Evolutionary conservation across 148 eudicot genomes (phyloP).

Genomic region (Hydrangea macrophylla): DNA sequence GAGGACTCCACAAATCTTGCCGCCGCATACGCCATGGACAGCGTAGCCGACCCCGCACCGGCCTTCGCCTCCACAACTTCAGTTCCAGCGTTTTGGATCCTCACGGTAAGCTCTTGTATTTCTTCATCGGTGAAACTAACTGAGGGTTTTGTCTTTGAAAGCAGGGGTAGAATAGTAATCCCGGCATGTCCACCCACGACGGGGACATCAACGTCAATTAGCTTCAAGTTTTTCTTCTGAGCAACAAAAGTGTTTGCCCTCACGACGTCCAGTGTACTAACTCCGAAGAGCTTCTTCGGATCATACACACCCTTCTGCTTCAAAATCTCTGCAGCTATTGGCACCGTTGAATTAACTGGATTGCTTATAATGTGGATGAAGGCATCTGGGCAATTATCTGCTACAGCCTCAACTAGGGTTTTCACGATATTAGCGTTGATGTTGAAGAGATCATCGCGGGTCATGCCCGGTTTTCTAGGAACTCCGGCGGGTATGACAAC

Average conservation of each 20-base stretch:
- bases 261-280: conserved; percentile 84
- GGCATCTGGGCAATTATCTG: conserved; percentile 83
- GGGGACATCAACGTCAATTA: conserved; percentile 86
- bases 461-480: conserved; percentile 93
- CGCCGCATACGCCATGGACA: conserved; percentile 96
- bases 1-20: conserved; percentile 93
- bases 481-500: conserved; percentile 96
- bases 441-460: conserved; percentile 88
- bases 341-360: conserved; percentile 90
- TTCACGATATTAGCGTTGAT: conserved; percentile 86
- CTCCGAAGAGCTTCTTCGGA: conserved; percentile 90
- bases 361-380: conserved; percentile 92
- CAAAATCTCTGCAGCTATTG: conserved; percentile 85
- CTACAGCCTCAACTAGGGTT: conserved; percentile 71
- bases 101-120: conserved; percentile 59
- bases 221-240: conserved; percentile 73
- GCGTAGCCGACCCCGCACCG: conserved; percentile 91
- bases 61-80: conserved; percentile 96
- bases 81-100: conserved; percentile 92
- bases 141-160: conserved; percentile 84
- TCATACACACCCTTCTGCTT: conserved; percentile 81
- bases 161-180: conserved; percentile 73
- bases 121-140: conserved; percentile 62
- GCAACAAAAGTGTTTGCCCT: conserved; percentile 92
- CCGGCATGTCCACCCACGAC: conserved; percentile 95